phyloP scores from a whole-genome alignment of 176 grass and related monocot genomes.

The Aegilops longissima region DNA sequence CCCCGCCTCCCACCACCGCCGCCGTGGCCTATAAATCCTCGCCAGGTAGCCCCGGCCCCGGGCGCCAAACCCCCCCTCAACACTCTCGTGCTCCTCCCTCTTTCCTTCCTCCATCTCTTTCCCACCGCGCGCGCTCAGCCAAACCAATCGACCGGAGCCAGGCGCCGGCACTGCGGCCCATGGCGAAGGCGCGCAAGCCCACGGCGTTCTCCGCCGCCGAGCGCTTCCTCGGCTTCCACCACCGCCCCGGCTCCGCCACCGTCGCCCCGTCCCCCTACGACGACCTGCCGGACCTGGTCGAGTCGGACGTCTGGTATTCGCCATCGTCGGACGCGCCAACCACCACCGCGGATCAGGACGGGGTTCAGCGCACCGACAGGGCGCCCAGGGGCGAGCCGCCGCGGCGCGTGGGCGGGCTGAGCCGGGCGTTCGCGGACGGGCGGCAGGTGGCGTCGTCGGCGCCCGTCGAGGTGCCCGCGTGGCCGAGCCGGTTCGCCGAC shows the following conservation, averaged over 20 bases:
- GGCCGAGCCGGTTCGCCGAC: constrained; percentile 31
- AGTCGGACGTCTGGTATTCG: constrained; percentile 74
- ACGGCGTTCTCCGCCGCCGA: constrained; percentile 45
- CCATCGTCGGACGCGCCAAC: background rate
- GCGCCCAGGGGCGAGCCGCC: background rate
- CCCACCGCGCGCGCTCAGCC: background rate
- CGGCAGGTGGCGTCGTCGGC: constrained; percentile 57
- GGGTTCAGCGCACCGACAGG: background rate
- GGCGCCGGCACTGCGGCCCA: background rate
- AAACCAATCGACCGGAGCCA: background rate
- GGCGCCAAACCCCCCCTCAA: constrained; percentile 2
- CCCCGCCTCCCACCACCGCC: background rate
- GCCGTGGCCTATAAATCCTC: constrained; percentile 39
- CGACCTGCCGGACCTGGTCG: constrained; percentile 65
- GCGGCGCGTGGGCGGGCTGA: constrained; percentile 35
- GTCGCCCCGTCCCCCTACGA: constrained; percentile 22
- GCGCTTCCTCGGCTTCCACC: constrained; percentile 55
- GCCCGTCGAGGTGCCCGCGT: constrained; percentile 65
- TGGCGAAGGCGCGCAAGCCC: constrained; percentile 58
- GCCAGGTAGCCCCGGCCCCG: constrained; percentile 1
- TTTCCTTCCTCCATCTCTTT: background rate
- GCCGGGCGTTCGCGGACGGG: constrained; percentile 41
- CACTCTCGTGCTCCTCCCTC: constrained; percentile 3
- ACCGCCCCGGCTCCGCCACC: constrained; percentile 21
- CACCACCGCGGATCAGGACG: background rate